Conservation (phyloP, 371 early-diverging fungal genomes). For the Smittium culicis region DNA sequence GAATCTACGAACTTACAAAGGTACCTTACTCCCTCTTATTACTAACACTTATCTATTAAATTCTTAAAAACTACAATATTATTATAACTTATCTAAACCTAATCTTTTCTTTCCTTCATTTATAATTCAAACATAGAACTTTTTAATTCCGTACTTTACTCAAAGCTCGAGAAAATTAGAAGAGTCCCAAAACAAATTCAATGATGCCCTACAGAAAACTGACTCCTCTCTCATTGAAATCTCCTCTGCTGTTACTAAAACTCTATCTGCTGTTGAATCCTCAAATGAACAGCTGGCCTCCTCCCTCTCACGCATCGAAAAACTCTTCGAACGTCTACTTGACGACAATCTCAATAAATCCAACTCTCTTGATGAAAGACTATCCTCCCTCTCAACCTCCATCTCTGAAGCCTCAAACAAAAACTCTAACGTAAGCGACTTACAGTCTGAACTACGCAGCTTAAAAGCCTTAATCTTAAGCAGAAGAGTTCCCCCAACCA, state of each 20-base stretch:
- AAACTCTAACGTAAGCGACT: conserved; percentile 48
- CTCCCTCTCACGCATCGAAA: conserved; percentile 48
- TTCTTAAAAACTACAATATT: too few species aligned
- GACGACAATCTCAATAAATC: conserved; percentile 46
- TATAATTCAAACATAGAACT: conserved; percentile 39
- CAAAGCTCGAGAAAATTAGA: conserved; percentile 31
- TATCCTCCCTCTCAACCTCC: conserved; percentile 61
- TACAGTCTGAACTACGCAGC: conserved; percentile 84
- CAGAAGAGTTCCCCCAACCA: conserved; percentile 38
- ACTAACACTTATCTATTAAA: too few species aligned
- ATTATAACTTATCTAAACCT: not conserved
- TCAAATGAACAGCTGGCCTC: conserved; percentile 59
- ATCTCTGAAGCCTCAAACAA: conserved; percentile 67
- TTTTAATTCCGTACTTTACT: not conserved
- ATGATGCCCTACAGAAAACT: conserved; percentile 46
- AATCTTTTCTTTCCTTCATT: not conserved
- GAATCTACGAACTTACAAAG: conserved; percentile 58
- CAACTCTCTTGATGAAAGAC: conserved; percentile 46
- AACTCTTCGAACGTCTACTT: conserved; percentile 44
- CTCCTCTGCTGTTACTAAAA: conserved; percentile 37
- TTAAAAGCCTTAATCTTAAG: conserved; percentile 73
- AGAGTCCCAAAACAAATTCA: conserved; percentile 48
- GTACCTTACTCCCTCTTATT: too few species aligned
- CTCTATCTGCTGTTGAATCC: conserved; percentile 43
- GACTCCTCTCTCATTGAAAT: conserved; percentile 56